Evolutionary conservation across 2,329 filamentous ascomycete genomes (phyloP), one percentile per base, ranked within the genome.

Genomic region (Orbilia quercus): DNA sequence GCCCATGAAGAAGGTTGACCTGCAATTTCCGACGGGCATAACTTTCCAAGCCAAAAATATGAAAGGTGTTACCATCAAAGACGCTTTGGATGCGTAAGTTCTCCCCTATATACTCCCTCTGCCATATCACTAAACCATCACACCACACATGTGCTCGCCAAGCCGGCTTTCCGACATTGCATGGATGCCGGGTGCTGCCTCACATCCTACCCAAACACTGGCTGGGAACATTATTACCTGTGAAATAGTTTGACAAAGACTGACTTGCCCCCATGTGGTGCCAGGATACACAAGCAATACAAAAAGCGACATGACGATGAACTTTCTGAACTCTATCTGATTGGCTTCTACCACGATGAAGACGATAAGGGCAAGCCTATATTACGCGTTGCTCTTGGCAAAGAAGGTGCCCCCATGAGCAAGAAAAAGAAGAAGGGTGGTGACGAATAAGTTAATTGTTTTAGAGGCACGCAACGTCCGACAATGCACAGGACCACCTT

Each of bases 21-120:
- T 98, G 50, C 88, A 92, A 82, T 96, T 96, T 85, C 91, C 91
- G 14, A 84, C 96, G 59, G 94, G 94, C 57, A 86, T 95, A 64
- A 89, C 94, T 79, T 91, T 97, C 77, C 91, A 90, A 31, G 94
- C 92, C 80, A 88, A 94, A 79, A 98, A 97, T 83, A 84, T 93
- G 78, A 94, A 93, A 82, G 94, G 94, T 65, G 92, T 98, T 77
- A 98, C 94, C 66, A 94, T 98, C 85, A 97, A 97, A 85, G 94
- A 98, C 82, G 92, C 92, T 69, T 81, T 96, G 81, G 93, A 97
- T 81, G 94, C 31, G 69, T 73, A 66, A 73, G 69, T 73, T 53
- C 1, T 40, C 34, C 36, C 50, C 9, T 28, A 12, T 31, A 47
- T 18, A 40, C 6, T 31, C 55, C 22, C 18, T 57, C 22, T 18